Evolutionary conservation across 2,329 filamentous ascomycete species (phyloP).

Genomic region (Dactylellina cionopaga): DNA sequence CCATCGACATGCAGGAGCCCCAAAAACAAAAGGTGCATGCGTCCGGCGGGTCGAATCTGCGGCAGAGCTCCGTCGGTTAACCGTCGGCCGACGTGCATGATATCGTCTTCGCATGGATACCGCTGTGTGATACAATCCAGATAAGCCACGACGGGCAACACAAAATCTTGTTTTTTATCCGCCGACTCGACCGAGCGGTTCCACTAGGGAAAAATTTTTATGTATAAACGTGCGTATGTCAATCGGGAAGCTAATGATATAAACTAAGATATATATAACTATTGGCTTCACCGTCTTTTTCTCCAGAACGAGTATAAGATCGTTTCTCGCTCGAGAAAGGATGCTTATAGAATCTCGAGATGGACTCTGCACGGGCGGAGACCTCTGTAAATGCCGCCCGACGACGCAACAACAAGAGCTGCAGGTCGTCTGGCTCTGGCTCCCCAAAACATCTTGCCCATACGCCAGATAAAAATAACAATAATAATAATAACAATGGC

Average conservation of each 20-base stretch:
- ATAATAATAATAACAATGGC: too few species aligned
- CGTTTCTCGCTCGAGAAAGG: not conserved
- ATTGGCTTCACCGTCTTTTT: too few species aligned
- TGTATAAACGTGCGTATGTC: too few species aligned
- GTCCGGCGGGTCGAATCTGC: constrained; percentile 1
- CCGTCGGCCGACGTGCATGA: constrained; percentile 31
- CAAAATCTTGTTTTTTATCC: constrained; percentile 32
- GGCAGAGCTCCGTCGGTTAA: constrained; percentile 22
- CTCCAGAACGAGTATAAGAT: not conserved
- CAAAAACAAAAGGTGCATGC: too few species aligned
- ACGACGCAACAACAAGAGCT: constrained; percentile 22
- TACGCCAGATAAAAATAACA: constrained; percentile 10
- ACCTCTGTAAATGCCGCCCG: constrained; percentile 37
- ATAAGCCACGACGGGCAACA: constrained; percentile 31
- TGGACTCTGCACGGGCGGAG: constrained; percentile 52
- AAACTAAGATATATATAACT: too few species aligned
- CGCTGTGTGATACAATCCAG: constrained; percentile 23
- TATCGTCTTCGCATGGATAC: too few species aligned
- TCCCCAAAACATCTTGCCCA: constrained; percentile 25
- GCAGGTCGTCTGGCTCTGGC: constrained; percentile 21
- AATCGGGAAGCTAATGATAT: too few species aligned
- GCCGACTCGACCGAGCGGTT: too few species aligned
- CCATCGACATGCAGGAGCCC: too few species aligned
- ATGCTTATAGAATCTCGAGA: constrained; percentile 4
- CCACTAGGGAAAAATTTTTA: too few species aligned